Evolutionary conservation across 2,329 filamentous ascomycete species (phyloP).

Genomic region (Orbilia blumenaviensis): DNA sequence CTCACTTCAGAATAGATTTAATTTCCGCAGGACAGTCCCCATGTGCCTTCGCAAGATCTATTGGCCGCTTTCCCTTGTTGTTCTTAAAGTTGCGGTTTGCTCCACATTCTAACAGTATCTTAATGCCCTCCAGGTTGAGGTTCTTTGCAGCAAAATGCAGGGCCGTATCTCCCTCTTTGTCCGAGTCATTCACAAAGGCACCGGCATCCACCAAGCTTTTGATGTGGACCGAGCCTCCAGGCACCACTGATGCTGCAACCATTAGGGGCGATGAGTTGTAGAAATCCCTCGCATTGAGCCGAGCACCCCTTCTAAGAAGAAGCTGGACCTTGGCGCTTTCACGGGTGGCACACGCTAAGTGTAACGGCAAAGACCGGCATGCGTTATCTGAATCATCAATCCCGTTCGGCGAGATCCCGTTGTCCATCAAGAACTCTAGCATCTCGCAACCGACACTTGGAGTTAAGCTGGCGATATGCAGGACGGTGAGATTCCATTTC

Average conservation of each 20-base stretch:
- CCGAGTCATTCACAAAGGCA: neutral
- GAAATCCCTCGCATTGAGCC: neutral
- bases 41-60: neutral
- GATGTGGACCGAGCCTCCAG: neutral
- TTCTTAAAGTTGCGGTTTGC: neutral
- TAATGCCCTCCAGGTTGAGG: neutral
- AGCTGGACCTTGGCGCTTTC: neutral
- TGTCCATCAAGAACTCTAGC: neutral
- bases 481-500: neutral
- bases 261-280: neutral
- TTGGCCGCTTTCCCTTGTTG: neutral
- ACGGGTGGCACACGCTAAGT: neutral
- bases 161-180: neutral
- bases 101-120: neutral
- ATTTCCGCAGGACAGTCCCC: neutral
- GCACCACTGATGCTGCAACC: neutral
- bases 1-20: neutral
- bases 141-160: neutral
- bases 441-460: neutral
- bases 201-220: neutral
- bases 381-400: neutral
- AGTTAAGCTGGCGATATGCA: neutral
- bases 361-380: neutral
- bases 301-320: constrained; percentile 3
- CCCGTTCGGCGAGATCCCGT: neutral